Base-by-base conservation (phyloP, 805 yeast genomes). In the Sugiyamaella boreocaroliniensis region DNA sequence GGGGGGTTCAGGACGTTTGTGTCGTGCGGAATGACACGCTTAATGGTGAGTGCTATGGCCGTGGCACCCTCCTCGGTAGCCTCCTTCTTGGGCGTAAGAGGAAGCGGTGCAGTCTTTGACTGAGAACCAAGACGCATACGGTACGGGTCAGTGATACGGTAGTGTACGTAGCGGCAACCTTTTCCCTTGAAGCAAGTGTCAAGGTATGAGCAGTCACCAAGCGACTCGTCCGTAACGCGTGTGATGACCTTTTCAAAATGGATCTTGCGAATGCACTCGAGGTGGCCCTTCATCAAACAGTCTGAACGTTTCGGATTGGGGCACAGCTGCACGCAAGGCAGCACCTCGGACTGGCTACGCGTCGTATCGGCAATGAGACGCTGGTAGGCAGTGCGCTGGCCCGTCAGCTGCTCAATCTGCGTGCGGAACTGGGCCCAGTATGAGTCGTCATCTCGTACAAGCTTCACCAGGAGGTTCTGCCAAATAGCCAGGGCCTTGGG, bases 141-240 rank as follows among this genome's bases (percentile, higher is more conserved):
- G 22, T 58, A 52, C 45, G 64, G 55, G 57, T 71, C 58, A 34
- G 51, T 64, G 34, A 50, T 67, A 47, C 48, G 47, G 64, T 90
- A 90, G 68, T 90, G 98, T 40, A 88, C 74, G 64, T 86, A 90
- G 20, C 93, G 74, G 67, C 97, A 90, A 9, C 81, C 73, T 55
- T 79, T 80, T 65, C 87, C 77, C 68, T 89, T 89, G 70, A 87
- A 97, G 64, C 98, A 90, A 0, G 97, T 89, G 64, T 90, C 97
- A 54, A 90, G 74, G 64, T 90, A 90, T 9, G 97, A 89, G 65
- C 98, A 90, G 67, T 90, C 97, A 0, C 97, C 97, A 7, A 88
- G 66, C 15, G 75, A 69, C 1, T 70, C 51, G 61, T 92, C 97
- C 0, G 97, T 89, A 52, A 79, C 82, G 14, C 66, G 52, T 40